These are phyloP conservation scores for Naganishia kalamii DNA, from an alignment of 768 basidiomycete species.

Conservation along the genomic window DNA sequence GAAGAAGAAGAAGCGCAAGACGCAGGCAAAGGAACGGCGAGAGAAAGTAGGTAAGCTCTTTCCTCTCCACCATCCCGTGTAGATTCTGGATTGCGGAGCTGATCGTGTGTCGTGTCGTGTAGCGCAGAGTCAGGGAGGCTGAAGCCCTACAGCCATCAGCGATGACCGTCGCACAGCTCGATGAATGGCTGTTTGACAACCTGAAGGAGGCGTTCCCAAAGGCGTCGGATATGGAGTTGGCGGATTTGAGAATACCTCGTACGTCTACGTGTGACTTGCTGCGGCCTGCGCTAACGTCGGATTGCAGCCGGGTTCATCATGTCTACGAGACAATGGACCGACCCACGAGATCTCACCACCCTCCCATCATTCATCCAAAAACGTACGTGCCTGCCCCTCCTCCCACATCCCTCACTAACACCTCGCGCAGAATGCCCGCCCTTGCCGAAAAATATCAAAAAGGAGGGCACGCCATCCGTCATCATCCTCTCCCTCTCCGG, in stretches of 20 bases:
- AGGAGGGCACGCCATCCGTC: constrained; percentile 75
- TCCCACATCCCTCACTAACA: neutral
- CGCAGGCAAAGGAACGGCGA: constrained; percentile 41
- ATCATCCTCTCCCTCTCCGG: constrained; percentile 83
- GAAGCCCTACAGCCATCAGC: constrained; percentile 16
- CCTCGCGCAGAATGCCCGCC: constrained; percentile 19
- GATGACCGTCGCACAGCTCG: constrained; percentile 15
- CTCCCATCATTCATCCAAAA: constrained; percentile 69
- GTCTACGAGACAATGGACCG: constrained; percentile 70
- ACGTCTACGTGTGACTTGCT: constrained; percentile 32
- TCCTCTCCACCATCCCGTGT: neutral
- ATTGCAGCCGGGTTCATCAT: constrained; percentile 63
- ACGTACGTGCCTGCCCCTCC: constrained; percentile 51
- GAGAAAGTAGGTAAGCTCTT: constrained; percentile 34
- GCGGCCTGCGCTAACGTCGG: neutral
- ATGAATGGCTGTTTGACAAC: constrained; percentile 14
- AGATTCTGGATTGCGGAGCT: neutral
- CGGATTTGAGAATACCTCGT: constrained; percentile 74
- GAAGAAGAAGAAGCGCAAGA: constrained; percentile 41
- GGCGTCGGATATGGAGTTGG: constrained; percentile 68
- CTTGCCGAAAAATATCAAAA: constrained; percentile 66
- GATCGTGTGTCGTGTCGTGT: neutral
- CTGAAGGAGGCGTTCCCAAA: constrained; percentile 59
- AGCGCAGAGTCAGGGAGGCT: constrained; percentile 17
- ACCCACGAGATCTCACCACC: constrained; percentile 63